Conservation (phyloP, 345 rosid species). For the Euphorbia peplus region DNA sequence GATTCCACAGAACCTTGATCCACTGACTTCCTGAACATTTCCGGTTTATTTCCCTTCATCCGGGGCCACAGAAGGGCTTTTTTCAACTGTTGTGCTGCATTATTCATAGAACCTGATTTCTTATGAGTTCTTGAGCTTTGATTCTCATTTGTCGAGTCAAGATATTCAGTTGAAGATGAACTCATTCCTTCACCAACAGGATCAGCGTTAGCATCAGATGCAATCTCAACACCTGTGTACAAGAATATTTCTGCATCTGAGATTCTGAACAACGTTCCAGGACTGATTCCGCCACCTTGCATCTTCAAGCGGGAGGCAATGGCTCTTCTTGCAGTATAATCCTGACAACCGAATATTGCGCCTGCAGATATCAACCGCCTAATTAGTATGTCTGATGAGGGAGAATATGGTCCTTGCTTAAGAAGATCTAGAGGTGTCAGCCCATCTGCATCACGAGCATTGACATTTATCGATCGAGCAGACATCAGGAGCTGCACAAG, state of each 20-base stretch:
- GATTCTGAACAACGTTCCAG: slow-evolving; percentile 72
- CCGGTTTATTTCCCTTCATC: slow-evolving; percentile 39
- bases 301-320: slow-evolving; percentile 65
- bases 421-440: slow-evolving; percentile 87
- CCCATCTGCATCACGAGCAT: slow-evolving; percentile 55
- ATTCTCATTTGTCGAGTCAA: slow-evolving; percentile 41
- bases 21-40: slow-evolving; percentile 12
- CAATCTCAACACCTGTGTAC: slow-evolving; percentile 48
- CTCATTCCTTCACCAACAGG: slow-evolving; percentile 40
- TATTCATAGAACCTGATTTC: slow-evolving; percentile 38
- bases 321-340: slow-evolving; percentile 52
- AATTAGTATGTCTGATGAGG: slow-evolving; percentile 60
- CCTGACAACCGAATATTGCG: slow-evolving; percentile 55
- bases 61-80: slow-evolving; percentile 65
- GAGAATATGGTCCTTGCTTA: slow-evolving; percentile 54
- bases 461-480: slow-evolving; percentile 58
- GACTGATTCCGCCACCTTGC: slow-evolving; percentile 62
- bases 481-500: slow-evolving; percentile 70
- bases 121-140: slow-evolving; percentile 34
- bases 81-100: slow-evolving; percentile 57
- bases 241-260: slow-evolving; percentile 71
- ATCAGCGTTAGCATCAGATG: slow-evolving; percentile 40
- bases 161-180: slow-evolving; percentile 48
- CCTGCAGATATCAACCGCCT: slow-evolving; percentile 75
- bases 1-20: slow-evolving; percentile 29